These are phyloP conservation scores for Circinella umbellata DNA, from an alignment of 371 early-diverging fungal genomes.

Conservation along the genomic window DNA sequence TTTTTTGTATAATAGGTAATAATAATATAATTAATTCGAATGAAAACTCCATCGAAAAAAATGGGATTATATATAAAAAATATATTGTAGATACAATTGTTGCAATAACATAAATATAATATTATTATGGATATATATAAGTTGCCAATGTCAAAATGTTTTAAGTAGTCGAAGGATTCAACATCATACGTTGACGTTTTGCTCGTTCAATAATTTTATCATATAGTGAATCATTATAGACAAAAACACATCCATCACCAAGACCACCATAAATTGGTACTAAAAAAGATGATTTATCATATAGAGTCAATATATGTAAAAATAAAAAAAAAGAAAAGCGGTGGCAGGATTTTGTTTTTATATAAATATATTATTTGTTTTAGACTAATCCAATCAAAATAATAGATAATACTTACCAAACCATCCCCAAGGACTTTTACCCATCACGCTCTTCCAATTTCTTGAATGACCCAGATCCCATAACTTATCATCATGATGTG, in stretches of 20 bases:
- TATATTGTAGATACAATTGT: too few relatives aligned
- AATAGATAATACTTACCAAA: slow-evolving; percentile 39
- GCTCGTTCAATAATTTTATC: slow-evolving; percentile 45
- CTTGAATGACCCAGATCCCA: slow-evolving; percentile 47
- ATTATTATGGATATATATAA: neutral
- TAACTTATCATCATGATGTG: slow-evolving; percentile 47
- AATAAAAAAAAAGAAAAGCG: too few relatives aligned
- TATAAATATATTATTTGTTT: neutral
- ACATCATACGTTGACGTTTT: slow-evolving; percentile 34
- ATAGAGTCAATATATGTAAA: too few relatives aligned
- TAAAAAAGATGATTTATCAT: slow-evolving; percentile 1
- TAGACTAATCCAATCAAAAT: neutral
- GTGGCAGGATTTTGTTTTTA: neutral
- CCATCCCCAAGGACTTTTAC: slow-evolving; percentile 37
- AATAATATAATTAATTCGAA: too few relatives aligned
- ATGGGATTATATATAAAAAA: too few relatives aligned
- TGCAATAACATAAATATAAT: too few relatives aligned
- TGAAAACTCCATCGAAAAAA: too few relatives aligned
- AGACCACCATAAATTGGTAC: slow-evolving; percentile 44
- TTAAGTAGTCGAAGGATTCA: slow-evolving; percentile 5
- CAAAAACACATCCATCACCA: slow-evolving; percentile 57
- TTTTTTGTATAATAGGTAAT: too few relatives aligned
- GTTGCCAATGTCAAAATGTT: neutral
- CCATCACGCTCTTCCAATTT: slow-evolving; percentile 56
- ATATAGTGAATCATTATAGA: slow-evolving; percentile 55